These are phyloP conservation scores for Maudiozyma pseudohumilis DNA, from an alignment of 805 yeast genomes.

Conservation along the genomic window DNA sequence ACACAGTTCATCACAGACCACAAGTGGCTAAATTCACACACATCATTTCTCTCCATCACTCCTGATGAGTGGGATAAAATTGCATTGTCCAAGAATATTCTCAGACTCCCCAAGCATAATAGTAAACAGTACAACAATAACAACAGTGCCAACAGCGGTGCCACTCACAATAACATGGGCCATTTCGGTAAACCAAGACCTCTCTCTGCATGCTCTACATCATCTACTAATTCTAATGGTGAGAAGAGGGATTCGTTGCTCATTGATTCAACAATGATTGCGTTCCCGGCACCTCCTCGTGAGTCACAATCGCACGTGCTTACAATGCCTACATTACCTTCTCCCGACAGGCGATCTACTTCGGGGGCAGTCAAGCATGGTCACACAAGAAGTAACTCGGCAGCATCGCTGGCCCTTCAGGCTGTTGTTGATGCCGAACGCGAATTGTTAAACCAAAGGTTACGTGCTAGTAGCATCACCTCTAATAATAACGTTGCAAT, in stretches of 20 bases:
- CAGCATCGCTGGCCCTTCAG: constrained; percentile 61
- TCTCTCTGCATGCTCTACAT: constrained; percentile 28
- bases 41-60: constrained; percentile 73
- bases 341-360: constrained; percentile 16
- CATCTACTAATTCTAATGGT: constrained; percentile 33
- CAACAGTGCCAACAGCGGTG: background rate
- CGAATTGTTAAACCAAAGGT: constrained; percentile 7
- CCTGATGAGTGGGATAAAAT: constrained; percentile 84
- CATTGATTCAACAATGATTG: constrained; percentile 29
- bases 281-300: constrained; percentile 57
- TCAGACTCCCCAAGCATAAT: constrained; percentile 10
- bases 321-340: constrained; percentile 35
- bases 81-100: constrained; percentile 9
- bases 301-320: constrained; percentile 55
- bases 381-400: constrained; percentile 34
- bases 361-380: constrained; percentile 8
- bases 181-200: constrained; percentile 13
- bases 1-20: constrained; percentile 68
- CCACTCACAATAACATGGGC: constrained; percentile 6
- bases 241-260: constrained; percentile 32
- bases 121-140: constrained; percentile 6
- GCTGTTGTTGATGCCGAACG: constrained; percentile 61
- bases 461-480: background rate
- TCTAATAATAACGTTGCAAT: background rate
- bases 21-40: constrained; percentile 79